Evolutionary conservation across 164 flowering plant species (phyloP).

Genomic region (Akebia trifoliata): DNA sequence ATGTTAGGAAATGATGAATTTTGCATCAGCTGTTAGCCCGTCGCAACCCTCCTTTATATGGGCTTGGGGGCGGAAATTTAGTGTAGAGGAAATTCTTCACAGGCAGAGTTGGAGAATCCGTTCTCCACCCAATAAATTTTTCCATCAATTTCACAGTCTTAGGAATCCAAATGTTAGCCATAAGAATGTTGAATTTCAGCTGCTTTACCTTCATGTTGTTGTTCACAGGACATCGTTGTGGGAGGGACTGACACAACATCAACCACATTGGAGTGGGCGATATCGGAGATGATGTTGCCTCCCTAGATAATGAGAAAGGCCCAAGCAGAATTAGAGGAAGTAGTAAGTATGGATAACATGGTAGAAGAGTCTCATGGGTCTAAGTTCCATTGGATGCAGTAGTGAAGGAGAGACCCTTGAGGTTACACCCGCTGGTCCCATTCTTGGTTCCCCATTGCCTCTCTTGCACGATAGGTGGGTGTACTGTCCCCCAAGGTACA

Average conservation of each 20-base stretch:
- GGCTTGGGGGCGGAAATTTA: too few relatives aligned
- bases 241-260: conserved; percentile 23
- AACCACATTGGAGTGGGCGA: conserved; percentile 24
- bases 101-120: too few relatives aligned
- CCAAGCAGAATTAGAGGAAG: conserved; percentile 19
- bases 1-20: too few relatives aligned
- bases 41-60: too few relatives aligned
- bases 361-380: conserved; percentile 23
- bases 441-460: too few relatives aligned
- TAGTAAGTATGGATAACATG: conserved; percentile 11
- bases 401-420: conserved; percentile 33
- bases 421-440: conserved; percentile 30
- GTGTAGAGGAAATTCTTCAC: too few relatives aligned
- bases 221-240: conserved; percentile 18
- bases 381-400: conserved; percentile 28
- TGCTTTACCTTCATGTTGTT: too few relatives aligned
- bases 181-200: too few relatives aligned
- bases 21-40: too few relatives aligned
- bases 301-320: conserved; percentile 15
- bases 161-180: too few relatives aligned
- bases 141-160: too few relatives aligned
- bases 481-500: conserved; percentile 27
- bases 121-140: too few relatives aligned
- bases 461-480: conserved; percentile 27
- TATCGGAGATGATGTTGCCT: conserved; percentile 21